Evolutionary conservation across 441 rosid species (phyloP), one percentile per base, ranked within the genome.

Genomic region (Adansonia rubrostipa): DNA sequence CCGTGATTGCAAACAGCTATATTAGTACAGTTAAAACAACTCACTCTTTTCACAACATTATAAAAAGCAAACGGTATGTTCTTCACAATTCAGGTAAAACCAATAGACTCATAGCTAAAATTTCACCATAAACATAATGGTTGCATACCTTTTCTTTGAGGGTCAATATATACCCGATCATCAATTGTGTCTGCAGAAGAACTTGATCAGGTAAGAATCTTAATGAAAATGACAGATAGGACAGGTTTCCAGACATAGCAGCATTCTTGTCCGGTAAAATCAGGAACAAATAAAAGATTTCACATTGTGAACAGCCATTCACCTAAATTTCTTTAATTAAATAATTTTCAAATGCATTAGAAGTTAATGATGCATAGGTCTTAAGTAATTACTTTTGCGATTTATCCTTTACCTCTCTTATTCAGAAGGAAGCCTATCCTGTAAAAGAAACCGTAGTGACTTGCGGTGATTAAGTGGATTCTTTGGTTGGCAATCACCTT

Each of bases 61-160:
- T 3, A 40, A 75, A 20, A 28, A 22, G 40, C 9, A 53, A 65
- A 33, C 56, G 5, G 42, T 7, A 53, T 13, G 22, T 56, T 61
- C 8, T 68, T 53, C 71, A 47, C 24, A 33, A 60, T 61, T 48
- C 33, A 28, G 53, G 11, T 4, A 36, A 19, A 56, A 56, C 14
- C 24, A 53, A 56, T 24, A 63, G 54, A 19, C 4, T 65, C 33
- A 9, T 9, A 17, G 5, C 6, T 20, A 44, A 4, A 19, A 11
- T 42, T 13, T 13, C 17, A 69, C 54, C 14, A 61, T n/a, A 51
- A 9, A 9, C 15, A 40, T 8, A 53, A 68, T 9, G 48, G 4
- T 65, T 51, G 19, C 36, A 20, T 82, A 84, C 90, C 89, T 83
- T 81, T 60, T 83, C 81, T 19, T 45, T 77, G 64, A 85, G 87